Evolutionary conservation across 2,329 filamentous ascomycete genomes (phyloP).

Genomic region (Xylaria sp.): DNA sequence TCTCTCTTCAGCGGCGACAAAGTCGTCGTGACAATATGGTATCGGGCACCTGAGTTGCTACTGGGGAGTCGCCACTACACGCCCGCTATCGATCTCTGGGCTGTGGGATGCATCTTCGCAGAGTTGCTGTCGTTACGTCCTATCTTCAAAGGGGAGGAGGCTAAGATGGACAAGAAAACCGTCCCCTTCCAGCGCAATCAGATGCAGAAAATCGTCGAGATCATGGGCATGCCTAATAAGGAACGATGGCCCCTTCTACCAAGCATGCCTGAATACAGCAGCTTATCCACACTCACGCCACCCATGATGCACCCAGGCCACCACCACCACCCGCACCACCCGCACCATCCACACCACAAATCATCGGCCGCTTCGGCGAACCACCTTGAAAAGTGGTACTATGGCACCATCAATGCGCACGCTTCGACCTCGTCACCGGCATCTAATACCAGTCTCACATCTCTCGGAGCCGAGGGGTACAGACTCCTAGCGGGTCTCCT

Average conservation of each 20-base stretch:
- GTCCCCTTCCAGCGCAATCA: constrained; percentile 98
- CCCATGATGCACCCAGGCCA: constrained; percentile 57
- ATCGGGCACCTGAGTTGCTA: constrained; percentile 92
- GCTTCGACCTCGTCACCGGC: constrained; percentile 59
- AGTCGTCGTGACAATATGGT: constrained; percentile 99
- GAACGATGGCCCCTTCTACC: constrained; percentile 87
- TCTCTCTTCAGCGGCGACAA: constrained; percentile 95
- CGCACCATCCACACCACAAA: constrained; percentile 46
- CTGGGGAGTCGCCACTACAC: constrained; percentile 96
- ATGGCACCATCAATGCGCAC: constrained; percentile 72
- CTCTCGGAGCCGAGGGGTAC: constrained; percentile 80
- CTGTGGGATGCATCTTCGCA: constrained; percentile 96
- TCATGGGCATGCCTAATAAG: constrained; percentile 89
- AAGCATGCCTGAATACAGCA: constrained; percentile 86
- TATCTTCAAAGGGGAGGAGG: constrained; percentile 98
- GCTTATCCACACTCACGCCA: constrained; percentile 69
- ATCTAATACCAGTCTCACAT: constrained; percentile 59
- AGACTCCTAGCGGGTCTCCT: constrained; percentile 83
- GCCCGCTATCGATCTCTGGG: constrained; percentile 96
- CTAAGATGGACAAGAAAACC: constrained; percentile 99
- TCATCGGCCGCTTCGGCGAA: constrained; percentile 50
- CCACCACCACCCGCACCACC: constrained; percentile 47
- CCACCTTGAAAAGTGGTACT: constrained; percentile 83
- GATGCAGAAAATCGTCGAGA: constrained; percentile 98
- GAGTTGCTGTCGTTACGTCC: constrained; percentile 89